Base-by-base conservation (phyloP, 139 green algal species). In the Coelastrella sp. region DNA sequence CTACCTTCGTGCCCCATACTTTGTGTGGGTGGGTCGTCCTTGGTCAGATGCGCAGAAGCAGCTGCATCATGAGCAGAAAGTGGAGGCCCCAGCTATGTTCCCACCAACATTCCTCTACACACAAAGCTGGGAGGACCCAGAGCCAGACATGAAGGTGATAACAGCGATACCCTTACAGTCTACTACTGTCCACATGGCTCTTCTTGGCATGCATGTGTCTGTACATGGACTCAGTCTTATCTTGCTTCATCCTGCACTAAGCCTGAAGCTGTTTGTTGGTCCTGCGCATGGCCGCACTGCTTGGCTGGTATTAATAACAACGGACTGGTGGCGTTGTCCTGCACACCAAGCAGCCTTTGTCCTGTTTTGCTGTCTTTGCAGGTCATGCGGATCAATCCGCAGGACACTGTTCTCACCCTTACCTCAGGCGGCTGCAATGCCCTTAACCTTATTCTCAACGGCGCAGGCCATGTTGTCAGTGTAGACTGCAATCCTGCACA, bases 21-120 rank as follows among this genome's bases (percentile, higher is more conserved):
- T 98, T 88, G 92, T 96, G 4, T 99, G 96, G 96, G 60, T 99
- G 2, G 97, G 97, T 19, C 88, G 85, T 43, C 87, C 73, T 30
- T 84, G 80, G 71, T 30, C 34, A 32, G 82, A 87, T 38, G 57
- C 82, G 3, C 69, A 34, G 17, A 53, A 53, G 45, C 27, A 80
- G 64, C 21, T 62, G 5, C 72, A 89, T 45, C 92, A 94, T 80
- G 90, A 94, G 83, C 90, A 92, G 80, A 85, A 89, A 51, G 94
- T 94, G 69, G 94, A 98, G 89, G 92, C 93, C 1, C 96, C 96
- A 0, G 87, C 95, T 2, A 84, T 95, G 75, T 99, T 99, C 88
- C 97, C 97, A 17, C 95, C 96, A 30, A 99, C 97, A 32, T 99
- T 99, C 90, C 93, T 99, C 35, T 99, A 99, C 96, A 98, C 93